Evolutionary conservation across 805 yeast genomes (phyloP).

Genomic region (Yamadazyma sp.): DNA sequence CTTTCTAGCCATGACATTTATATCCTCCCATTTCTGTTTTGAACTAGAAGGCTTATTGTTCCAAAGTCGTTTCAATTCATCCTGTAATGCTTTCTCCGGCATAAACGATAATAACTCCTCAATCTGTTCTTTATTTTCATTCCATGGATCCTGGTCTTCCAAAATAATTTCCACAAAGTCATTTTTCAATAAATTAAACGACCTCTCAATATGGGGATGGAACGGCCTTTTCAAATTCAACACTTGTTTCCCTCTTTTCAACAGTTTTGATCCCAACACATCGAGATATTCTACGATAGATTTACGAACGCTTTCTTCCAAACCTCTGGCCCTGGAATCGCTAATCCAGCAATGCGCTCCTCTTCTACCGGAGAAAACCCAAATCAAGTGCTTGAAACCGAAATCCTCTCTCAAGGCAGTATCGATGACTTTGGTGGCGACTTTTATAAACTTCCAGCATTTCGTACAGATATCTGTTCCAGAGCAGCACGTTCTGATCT

Average conservation of each 20-base stretch:
- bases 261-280: constrained; percentile 47
- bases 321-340: constrained; percentile 72
- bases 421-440: constrained; percentile 78
- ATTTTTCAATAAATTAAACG: constrained; percentile 63
- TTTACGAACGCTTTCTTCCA: constrained; percentile 73
- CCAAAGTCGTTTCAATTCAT: constrained; percentile 63
- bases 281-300: constrained; percentile 84
- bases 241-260: constrained; percentile 44
- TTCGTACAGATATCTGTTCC: constrained; percentile 81
- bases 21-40: constrained; percentile 78
- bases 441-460: constrained; percentile 91
- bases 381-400: constrained; percentile 80
- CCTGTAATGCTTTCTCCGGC: constrained; percentile 58
- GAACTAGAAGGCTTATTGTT: constrained; percentile 33
- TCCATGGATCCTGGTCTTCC: constrained; percentile 88
- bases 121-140: constrained; percentile 46
- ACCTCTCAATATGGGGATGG: constrained; percentile 84
- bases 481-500: constrained; percentile 87
- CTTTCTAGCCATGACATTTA: constrained; percentile 52
- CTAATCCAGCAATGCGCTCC: constrained; percentile 99
- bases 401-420: constrained; percentile 78
- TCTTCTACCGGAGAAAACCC: constrained; percentile 98
- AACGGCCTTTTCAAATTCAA: constrained; percentile 70
- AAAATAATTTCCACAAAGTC: constrained; percentile 66
- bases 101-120: constrained; percentile 60